A percentile compares a stretch with the other conserved stretches of the same genome.
These are phyloP conservation scores for Ilex aquifolium DNA, from an alignment of 257 asterid species.

Conservation along the genomic window DNA sequence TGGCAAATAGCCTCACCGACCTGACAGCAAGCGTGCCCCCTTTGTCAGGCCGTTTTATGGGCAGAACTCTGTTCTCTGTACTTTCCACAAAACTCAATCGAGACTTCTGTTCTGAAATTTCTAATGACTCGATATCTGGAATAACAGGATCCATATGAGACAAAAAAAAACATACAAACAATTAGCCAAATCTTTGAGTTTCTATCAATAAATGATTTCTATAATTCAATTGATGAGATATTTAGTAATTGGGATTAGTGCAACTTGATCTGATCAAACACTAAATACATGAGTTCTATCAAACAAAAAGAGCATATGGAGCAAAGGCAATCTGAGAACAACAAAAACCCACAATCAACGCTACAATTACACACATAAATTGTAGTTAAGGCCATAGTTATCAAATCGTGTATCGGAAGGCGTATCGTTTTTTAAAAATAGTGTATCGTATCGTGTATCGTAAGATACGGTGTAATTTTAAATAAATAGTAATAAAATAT, in stretches of 20 bases:
- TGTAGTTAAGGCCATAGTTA: no score
- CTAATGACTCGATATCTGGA: conserved; percentile 9
- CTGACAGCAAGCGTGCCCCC: conserved; percentile 38
- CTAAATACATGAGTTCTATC: not conserved
- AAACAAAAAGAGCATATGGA: conserved; percentile 5
- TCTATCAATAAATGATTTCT: not conserved
- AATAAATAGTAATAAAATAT: no score
- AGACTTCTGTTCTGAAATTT: conserved; percentile 17
- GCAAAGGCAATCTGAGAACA: no score
- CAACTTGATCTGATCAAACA: no score
- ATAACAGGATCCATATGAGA: conserved; percentile 20
- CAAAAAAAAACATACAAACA: not conserved
- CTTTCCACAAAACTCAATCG: conserved; percentile 5
- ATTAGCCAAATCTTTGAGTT: not conserved
- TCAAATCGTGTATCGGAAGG: no score
- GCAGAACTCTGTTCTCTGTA: conserved; percentile 17
- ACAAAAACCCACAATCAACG: no score
- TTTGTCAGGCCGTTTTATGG: conserved; percentile 50
- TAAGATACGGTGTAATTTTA: no score
- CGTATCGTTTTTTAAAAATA: no score
- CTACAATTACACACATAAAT: no score
- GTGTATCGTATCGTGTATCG: no score
- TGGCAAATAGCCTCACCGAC: conserved; percentile 37
- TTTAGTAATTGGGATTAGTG: no score
- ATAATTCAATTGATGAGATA: not conserved